phyloP scores from a whole-genome alignment of 129 eudicot genomes.

The Helichrysum umbraculigerum region DNA sequence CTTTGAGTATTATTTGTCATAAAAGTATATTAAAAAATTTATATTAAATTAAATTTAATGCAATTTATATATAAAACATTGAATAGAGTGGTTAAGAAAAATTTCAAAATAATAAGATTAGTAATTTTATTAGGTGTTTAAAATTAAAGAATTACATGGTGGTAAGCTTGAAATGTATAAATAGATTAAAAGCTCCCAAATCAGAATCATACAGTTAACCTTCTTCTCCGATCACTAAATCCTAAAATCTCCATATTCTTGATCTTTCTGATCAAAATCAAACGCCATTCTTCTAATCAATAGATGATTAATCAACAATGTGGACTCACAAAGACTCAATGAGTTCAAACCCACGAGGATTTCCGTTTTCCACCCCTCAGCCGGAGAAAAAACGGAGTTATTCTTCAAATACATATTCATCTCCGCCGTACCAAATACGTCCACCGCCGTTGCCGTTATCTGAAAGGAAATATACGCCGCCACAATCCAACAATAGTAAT shows the following conservation, averaged over 20 bases:
- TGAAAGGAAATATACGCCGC: slow-evolving; percentile 49
- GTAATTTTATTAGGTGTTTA: too few species aligned
- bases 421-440: slow-evolving; percentile 24
- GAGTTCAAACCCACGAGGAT: slow-evolving; percentile 21
- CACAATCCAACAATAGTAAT: slow-evolving; percentile 10
- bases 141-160: too few species aligned
- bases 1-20: too few species aligned
- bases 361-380: slow-evolving; percentile 44
- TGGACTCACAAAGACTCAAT: slow-evolving; percentile 29
- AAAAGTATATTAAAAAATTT: too few species aligned
- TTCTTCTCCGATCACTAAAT: not conserved
- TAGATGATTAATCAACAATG: slow-evolving; percentile 25
- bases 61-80: too few species aligned
- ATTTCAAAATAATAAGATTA: too few species aligned
- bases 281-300: slow-evolving; percentile 7
- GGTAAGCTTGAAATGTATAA: too few species aligned
- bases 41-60: too few species aligned
- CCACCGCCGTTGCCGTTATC: slow-evolving; percentile 32
- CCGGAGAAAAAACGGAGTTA: slow-evolving; percentile 33
- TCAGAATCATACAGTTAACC: not conserved
- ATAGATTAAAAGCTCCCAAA: too few species aligned
- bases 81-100: too few species aligned
- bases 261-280: slow-evolving; percentile 18
- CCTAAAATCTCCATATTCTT: slow-evolving; percentile 22
- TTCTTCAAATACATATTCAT: slow-evolving; percentile 23